Conservation (phyloP, 2,329 filamentous ascomycete species). For the Diaporthe capsici region DNA sequence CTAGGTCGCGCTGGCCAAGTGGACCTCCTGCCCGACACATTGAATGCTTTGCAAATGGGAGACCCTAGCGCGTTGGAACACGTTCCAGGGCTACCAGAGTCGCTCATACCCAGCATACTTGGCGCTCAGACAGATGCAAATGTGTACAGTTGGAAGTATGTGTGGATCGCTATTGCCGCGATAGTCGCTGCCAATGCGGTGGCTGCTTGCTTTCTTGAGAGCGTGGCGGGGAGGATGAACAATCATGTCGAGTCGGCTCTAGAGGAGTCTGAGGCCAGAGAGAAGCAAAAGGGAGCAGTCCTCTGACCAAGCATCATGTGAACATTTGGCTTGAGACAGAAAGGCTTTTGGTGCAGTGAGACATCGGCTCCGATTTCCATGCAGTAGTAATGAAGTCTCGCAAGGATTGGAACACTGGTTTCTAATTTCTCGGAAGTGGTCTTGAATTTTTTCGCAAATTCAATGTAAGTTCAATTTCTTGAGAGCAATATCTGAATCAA, state of each 20-base stretch:
- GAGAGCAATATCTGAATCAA: too few relatives aligned
- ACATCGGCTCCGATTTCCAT: neutral
- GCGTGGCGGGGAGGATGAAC: conserved; percentile 34
- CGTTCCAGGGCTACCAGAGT: conserved; percentile 21
- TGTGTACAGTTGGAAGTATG: conserved; percentile 34
- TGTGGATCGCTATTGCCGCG: conserved; percentile 34
- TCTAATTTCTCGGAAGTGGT: neutral
- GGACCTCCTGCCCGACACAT: conserved; percentile 18
- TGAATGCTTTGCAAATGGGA: conserved; percentile 7
- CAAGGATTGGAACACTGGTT: neutral
- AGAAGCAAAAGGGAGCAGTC: conserved; percentile 21
- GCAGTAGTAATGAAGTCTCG: neutral
- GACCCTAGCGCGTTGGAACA: conserved; percentile 17
- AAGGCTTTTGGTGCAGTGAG: neutral
- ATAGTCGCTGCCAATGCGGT: conserved; percentile 28
- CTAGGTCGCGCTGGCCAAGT: neutral
- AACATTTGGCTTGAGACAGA: neutral
- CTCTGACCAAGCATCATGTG: neutral
- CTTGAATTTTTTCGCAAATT: neutral
- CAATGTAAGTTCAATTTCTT: too few relatives aligned
- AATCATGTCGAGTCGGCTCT: conserved; percentile 36
- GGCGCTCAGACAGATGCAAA: conserved; percentile 27
- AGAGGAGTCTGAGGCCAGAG: conserved; percentile 33
- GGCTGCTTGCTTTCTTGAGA: conserved; percentile 35
- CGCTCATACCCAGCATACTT: conserved; percentile 11